Percentiles rank a stretch among this genome's conserved stretches.
Evolutionary conservation across 345 rosid genomes (phyloP).

Genomic region (Populus tremula): DNA sequence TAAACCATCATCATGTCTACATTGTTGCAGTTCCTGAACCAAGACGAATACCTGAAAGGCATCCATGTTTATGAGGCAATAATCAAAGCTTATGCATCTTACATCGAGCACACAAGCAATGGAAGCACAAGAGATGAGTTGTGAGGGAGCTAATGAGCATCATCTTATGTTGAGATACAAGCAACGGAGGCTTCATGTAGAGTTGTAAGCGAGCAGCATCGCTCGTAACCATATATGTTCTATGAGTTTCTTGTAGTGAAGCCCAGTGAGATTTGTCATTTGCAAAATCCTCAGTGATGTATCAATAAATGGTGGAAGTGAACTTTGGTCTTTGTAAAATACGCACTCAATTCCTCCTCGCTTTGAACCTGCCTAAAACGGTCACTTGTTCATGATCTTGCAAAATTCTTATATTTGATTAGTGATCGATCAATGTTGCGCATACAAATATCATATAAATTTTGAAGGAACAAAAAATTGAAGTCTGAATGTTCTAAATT

Average conservation of each 20-base stretch:
- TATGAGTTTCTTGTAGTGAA: neutral
- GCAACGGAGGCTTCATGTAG: neutral
- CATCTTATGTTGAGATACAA: neutral
- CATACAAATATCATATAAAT: too few species aligned
- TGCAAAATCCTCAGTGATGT: neutral
- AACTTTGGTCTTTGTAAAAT: neutral
- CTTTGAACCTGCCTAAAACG: neutral
- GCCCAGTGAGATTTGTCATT: neutral
- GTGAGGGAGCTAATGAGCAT: slow-evolving; percentile 23
- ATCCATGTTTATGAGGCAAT: slow-evolving; percentile 67
- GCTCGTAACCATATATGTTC: neutral
- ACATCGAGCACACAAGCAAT: slow-evolving; percentile 28
- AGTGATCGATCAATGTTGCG: neutral
- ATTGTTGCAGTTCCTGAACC: slow-evolving; percentile 66
- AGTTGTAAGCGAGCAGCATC: neutral
- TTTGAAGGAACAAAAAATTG: too few species aligned
- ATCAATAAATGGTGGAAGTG: neutral
- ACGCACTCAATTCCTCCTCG: neutral
- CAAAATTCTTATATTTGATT: too few species aligned
- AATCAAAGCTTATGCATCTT: slow-evolving; percentile 62
- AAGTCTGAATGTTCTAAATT: too few species aligned
- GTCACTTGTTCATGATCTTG: neutral
- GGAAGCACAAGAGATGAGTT: slow-evolving; percentile 59
- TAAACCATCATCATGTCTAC: neutral
- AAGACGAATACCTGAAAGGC: slow-evolving; percentile 81